A percentile compares a stretch with the other conserved stretches of the same genome.
Conservation (phyloP, 805 yeast species). For the Kuraishia floccosa region DNA sequence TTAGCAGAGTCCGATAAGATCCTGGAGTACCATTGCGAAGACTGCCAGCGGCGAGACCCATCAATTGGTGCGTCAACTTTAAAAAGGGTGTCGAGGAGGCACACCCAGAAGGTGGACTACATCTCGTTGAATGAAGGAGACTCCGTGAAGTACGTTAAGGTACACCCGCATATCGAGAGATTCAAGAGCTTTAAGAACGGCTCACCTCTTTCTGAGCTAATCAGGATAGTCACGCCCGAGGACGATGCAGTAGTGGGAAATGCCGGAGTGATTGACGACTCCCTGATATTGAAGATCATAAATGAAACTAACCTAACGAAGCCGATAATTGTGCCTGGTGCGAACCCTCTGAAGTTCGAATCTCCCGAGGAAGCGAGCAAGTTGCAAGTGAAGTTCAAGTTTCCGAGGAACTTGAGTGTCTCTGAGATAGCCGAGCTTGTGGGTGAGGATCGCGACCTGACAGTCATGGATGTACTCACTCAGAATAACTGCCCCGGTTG, state of each 20-base stretch:
- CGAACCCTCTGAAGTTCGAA: constrained; percentile 6
- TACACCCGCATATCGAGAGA: constrained; percentile 43
- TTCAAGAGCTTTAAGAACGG: constrained; percentile 19
- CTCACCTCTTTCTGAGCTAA: constrained; percentile 11
- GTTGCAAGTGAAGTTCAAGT: constrained; percentile 9
- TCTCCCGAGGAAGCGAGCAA: neutral
- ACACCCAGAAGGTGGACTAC: constrained; percentile 52
- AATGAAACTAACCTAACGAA: constrained; percentile 13
- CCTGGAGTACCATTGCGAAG: constrained; percentile 41
- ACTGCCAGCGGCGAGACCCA: constrained; percentile 21
- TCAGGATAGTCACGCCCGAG: constrained; percentile 15
- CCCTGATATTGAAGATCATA: constrained; percentile 10
- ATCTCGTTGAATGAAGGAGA: constrained; percentile 73
- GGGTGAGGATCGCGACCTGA: constrained; percentile 55
- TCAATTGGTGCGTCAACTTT: constrained; percentile 36
- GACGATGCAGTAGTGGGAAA: constrained; percentile 7
- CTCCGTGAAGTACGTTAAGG: constrained; percentile 32
- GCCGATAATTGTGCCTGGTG: constrained; percentile 18
- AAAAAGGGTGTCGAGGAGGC: constrained; percentile 44
- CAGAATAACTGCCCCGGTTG: constrained; percentile 62
- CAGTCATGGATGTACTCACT: constrained; percentile 83
- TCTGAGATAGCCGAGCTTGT: constrained; percentile 42
- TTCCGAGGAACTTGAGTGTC: constrained; percentile 46
- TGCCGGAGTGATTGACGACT: constrained; percentile 11
- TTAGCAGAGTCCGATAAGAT: constrained; percentile 24